Base-by-base conservation (phyloP, 805 yeast species). In the Candida tibetensis region DNA sequence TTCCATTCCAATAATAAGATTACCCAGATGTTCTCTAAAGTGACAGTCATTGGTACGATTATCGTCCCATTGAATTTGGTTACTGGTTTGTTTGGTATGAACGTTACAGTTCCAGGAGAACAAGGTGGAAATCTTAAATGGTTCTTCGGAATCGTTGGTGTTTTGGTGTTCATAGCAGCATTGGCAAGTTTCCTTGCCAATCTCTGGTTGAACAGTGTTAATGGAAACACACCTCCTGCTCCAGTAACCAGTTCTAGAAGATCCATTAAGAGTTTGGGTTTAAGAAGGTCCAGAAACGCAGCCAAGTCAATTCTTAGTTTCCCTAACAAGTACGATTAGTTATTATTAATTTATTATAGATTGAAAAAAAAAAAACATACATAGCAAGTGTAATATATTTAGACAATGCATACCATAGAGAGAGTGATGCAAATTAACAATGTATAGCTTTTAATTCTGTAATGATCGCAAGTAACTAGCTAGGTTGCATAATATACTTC, bases 271-370 rank as follows among this genome's bases (percentile, higher is more conserved):
- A 57, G 59, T 30, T 49, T 47, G 37, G 49, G 58, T 14, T 44
- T 56, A 48, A 44, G 45, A 31, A 55, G 42, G 32, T 48, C 58
- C 3, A 52, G 53, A 28, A 63, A 60, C 9, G 58, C 62, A 3
- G 70, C 71, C 2, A 66, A 62, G 47, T 62, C 69, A 0, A 56
- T 68, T n/a, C 47, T 66, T 25, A 66, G 71, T 38, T 62, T 59
- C 39, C 66, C 70, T 5, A 62, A 64, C 39, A 60, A 60, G 37
- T 62, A 62, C 39, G 67, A 62, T 19, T 62, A 49, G 29, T 17
- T 14, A 6, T 30, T 18, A 27, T 36, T 25, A 17, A 36, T 25
- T 14, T 33, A n/a, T n/a, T n/a, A n/a, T n/a, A n/a, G n/a, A n/a
- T n/a, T n/a, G n/a, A n/a, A n/a, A n/a, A n/a, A n/a, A n/a, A n/a